Evolutionary conservation across 768 basidiomycete species (phyloP), one percentile per base, ranked within the genome.

Genomic region (Tulasnella sp.): DNA sequence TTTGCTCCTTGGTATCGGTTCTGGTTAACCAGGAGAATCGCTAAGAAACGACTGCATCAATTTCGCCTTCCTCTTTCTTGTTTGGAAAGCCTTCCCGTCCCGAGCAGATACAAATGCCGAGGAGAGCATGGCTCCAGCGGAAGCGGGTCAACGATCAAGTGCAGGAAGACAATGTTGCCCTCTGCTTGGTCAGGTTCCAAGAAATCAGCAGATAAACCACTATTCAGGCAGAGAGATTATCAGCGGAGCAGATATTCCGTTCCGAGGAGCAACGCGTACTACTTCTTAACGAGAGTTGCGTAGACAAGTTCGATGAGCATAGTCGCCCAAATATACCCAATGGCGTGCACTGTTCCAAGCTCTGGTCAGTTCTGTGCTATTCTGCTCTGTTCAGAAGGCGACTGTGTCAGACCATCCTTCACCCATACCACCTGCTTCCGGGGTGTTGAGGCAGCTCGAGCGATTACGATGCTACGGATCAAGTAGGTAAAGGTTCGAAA

Each of bases 1-100:
- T 90, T 88, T 20, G 85, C 85, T 50, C 89, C 89, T 5, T 78
- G 83, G 83, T 86, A 90, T 16, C 88, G 86, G 83, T 89, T 89
- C 73, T 82, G 83, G 83, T 91, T 90, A 12, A 90, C 89, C 82
- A 89, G 88, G 69, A 90, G 87, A 44, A 80, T 80, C 12, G 79
- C 79, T 80, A 75, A 31, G 16, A 42, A 48, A 40, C 8, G 74
- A 48, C 40, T 44, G 40, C 64, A 69, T 3, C 40, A n/a, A 40
- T 44, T n/a, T 75, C 31, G 14, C 22, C 12, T 28, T 28, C 14
- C n/a, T 44, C 22, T 16, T n/a, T 34, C 24, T 41, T 34, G 41
- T 24, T 14, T 1, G 31, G 16, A 28, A 9, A 24, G 4, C n/a
- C 18, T 42, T 72, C 28, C 54, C 75, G 40, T 40, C 44, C 24